Conservation (phyloP, 2,329 filamentous ascomycete species). For the Orbilia blumenaviensis region DNA sequence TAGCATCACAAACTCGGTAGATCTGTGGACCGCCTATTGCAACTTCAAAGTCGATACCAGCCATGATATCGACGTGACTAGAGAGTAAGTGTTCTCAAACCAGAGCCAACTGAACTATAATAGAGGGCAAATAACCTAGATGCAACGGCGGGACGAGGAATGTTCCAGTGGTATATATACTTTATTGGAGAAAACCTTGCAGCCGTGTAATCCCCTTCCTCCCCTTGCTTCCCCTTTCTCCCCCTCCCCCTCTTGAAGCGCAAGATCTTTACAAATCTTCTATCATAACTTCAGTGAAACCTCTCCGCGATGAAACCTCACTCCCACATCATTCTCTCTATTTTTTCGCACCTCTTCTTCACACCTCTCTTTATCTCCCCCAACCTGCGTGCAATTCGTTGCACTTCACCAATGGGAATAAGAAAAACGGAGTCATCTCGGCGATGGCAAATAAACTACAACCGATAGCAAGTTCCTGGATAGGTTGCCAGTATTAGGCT, state of each 20-base stretch:
- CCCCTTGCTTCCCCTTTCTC: background rate
- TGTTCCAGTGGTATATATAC: conserved; percentile 46
- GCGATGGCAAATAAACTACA: conserved; percentile 47
- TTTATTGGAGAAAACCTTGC: conserved; percentile 52
- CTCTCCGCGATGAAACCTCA: conserved; percentile 51
- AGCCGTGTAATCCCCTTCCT: conserved; percentile 40
- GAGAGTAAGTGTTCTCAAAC: conserved; percentile 88
- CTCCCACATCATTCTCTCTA: conserved; percentile 41
- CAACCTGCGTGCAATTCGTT: conserved; percentile 41
- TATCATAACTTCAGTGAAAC: conserved; percentile 54
- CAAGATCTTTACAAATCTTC: conserved; percentile 54
- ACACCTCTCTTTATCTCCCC: conserved; percentile 39
- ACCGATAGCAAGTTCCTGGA: conserved; percentile 48
- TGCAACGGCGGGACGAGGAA: conserved; percentile 47
- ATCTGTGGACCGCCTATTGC: conserved; percentile 97
- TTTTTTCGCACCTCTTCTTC: conserved; percentile 38
- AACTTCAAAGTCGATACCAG: conserved; percentile 97
- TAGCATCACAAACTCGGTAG: conserved; percentile 90
- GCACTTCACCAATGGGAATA: conserved; percentile 48
- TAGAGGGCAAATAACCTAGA: conserved; percentile 51
- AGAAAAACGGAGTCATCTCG: conserved; percentile 43
- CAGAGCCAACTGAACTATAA: conserved; percentile 28
- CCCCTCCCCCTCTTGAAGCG: conserved; percentile 37
- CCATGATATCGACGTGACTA: conserved; percentile 90
- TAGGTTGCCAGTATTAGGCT: conserved; percentile 57